phyloP scores from a whole-genome alignment of 2,329 filamentous ascomycete genomes.

The Apiospora koreana region DNA sequence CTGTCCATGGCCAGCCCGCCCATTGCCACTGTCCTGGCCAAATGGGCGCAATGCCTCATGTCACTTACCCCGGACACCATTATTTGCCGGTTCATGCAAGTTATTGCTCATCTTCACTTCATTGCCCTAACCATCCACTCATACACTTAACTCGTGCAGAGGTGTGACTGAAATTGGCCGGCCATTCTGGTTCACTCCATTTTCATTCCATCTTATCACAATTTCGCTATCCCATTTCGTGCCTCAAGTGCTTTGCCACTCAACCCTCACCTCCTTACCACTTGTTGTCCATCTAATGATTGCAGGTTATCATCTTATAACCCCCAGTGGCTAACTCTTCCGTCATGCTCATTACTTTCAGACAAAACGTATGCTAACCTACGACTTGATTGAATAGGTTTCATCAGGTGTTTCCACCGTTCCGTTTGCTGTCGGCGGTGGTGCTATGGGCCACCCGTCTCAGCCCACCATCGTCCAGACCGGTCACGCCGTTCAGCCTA shows the following conservation, averaged over 20 bases:
- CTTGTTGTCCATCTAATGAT: not conserved
- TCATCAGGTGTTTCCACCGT: conserved; percentile 23
- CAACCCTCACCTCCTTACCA: not conserved
- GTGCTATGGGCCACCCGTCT: conserved; percentile 23
- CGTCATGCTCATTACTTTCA: not conserved
- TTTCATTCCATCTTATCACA: not conserved
- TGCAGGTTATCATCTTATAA: not conserved
- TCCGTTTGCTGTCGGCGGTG: conserved; percentile 20
- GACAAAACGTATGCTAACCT: conserved; percentile 23
- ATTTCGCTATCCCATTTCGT: not conserved
- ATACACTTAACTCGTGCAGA: not conserved
- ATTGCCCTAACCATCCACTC: not conserved
- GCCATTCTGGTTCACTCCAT: not conserved
- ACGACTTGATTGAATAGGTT: conserved; percentile 18
- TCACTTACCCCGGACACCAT: not conserved
- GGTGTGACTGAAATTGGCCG: not conserved
- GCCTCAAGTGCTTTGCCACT: not conserved
- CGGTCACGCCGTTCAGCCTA: conserved; percentile 8
- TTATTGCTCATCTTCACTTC: conserved; percentile 21
- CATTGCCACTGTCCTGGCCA: conserved; percentile 11
- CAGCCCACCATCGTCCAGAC: conserved; percentile 17
- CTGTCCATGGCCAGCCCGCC: not conserved
- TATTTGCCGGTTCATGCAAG: conserved; percentile 35
- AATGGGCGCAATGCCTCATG: conserved; percentile 1
- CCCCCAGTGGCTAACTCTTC: not conserved